A percentile compares a stretch with the other conserved stretches of the same genome.
phyloP scores from a whole-genome alignment of 2,329 filamentous ascomycete genomes.

The Podosphaera aphanis region DNA sequence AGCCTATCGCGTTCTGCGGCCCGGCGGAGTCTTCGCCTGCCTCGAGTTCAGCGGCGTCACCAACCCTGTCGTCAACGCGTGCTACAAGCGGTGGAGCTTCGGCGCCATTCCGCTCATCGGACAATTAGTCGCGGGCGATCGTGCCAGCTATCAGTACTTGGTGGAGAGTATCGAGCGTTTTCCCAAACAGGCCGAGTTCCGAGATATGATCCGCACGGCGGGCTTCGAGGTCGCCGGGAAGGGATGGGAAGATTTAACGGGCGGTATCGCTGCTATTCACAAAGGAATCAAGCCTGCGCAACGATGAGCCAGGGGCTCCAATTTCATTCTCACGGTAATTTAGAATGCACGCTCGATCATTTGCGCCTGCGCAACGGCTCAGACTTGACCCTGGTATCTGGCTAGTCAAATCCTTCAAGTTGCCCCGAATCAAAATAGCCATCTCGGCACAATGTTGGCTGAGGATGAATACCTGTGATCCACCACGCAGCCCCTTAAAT shows the following conservation, averaged over 20 bases:
- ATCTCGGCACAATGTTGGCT: no score
- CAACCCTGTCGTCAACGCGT: slow-evolving; percentile 52
- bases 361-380: no score
- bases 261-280: slow-evolving; percentile 86
- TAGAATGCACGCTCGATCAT: no score
- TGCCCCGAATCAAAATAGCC: no score
- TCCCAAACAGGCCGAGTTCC: slow-evolving; percentile 65
- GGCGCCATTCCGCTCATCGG: slow-evolving; percentile 84
- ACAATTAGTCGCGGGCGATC: slow-evolving; percentile 77
- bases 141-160: slow-evolving; percentile 93
- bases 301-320: neutral
- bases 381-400: no score
- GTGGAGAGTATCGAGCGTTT: slow-evolving; percentile 95
- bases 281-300: slow-evolving; percentile 65
- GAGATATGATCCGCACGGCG: slow-evolving; percentile 58
- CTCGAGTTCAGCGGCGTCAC: slow-evolving; percentile 73
- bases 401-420: no score
- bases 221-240: slow-evolving; percentile 66
- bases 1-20: slow-evolving; percentile 72
- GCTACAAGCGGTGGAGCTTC: slow-evolving; percentile 95
- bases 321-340: no score
- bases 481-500: no score
- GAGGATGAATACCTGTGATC: no score
- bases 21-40: slow-evolving; percentile 87
- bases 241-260: slow-evolving; percentile 75